A percentile compares a stretch with the other conserved stretches of the same genome.
phyloP scores from a whole-genome alignment of 148 eudicot species.

The Chenopodium formosanum region DNA sequence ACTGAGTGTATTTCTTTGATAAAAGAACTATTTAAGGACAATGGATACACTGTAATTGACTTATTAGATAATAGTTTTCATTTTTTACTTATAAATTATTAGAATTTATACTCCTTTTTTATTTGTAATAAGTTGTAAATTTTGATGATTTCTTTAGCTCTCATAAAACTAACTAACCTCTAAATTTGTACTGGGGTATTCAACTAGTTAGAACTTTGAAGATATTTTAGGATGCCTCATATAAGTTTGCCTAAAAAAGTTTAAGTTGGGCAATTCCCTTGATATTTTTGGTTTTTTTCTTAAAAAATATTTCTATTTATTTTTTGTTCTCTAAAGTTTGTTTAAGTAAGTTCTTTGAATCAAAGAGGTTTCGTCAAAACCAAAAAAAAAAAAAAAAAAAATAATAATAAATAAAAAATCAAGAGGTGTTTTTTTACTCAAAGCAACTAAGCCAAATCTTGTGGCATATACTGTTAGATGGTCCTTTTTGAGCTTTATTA shows the following conservation, averaged over 20 bases:
- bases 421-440: neutral
- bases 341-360: neutral
- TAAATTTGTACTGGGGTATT: too few relatives aligned
- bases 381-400: too few relatives aligned
- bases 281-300: neutral
- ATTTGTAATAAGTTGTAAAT: neutral
- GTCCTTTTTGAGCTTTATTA: conserved; percentile 13
- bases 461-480: conserved; percentile 6
- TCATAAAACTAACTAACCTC: neutral
- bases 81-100: neutral
- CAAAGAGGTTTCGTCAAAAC: neutral
- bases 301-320: too few relatives aligned
- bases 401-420: too few relatives aligned
- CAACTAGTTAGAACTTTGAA: neutral
- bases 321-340: too few relatives aligned
- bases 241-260: neutral
- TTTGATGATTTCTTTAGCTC: neutral
- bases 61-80: neutral
- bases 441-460: neutral
- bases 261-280: neutral
- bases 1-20: neutral
- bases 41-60: neutral
- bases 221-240: neutral
- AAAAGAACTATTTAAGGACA: neutral
- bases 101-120: neutral